A percentile compares a stretch with the other conserved stretches of the same genome.
Conservation (phyloP, 108 stramenopile genomes). For the Epithemia pelagica region DNA sequence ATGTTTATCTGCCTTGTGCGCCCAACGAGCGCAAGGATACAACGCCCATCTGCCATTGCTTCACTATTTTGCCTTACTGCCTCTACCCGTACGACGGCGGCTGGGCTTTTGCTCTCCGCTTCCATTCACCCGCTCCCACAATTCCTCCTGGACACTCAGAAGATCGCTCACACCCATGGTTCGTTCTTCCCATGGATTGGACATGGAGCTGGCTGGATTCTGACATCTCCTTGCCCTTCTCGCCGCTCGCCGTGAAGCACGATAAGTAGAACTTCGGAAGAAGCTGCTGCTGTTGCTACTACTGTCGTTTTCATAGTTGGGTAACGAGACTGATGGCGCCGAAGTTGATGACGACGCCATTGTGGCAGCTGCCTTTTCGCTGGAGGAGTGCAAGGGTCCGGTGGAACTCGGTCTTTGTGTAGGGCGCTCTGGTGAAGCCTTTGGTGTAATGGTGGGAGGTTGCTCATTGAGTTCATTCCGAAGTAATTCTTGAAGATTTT, state of each 20-base stretch:
- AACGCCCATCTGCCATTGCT: too few relatives aligned
- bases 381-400: too few relatives aligned
- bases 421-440: neutral
- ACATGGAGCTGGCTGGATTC: neutral
- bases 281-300: neutral
- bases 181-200: neutral
- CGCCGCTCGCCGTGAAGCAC: neutral
- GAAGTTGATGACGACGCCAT: neutral
- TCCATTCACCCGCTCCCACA: neutral
- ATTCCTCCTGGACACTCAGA: neutral
- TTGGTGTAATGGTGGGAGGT: neutral
- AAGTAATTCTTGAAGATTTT: neutral
- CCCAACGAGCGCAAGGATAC: too few relatives aligned
- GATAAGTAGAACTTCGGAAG: neutral
- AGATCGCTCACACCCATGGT: neutral
- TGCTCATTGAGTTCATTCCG: neutral
- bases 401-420: neutral
- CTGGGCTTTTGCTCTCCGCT: too few relatives aligned
- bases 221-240: neutral
- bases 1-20: too few relatives aligned
- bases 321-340: neutral
- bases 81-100: too few relatives aligned
- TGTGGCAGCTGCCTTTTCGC: too few relatives aligned
- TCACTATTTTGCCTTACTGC: too few relatives aligned
- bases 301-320: neutral